Conservation (phyloP, 2,329 filamentous ascomycete species). For the Neoarthrinium moseri region DNA sequence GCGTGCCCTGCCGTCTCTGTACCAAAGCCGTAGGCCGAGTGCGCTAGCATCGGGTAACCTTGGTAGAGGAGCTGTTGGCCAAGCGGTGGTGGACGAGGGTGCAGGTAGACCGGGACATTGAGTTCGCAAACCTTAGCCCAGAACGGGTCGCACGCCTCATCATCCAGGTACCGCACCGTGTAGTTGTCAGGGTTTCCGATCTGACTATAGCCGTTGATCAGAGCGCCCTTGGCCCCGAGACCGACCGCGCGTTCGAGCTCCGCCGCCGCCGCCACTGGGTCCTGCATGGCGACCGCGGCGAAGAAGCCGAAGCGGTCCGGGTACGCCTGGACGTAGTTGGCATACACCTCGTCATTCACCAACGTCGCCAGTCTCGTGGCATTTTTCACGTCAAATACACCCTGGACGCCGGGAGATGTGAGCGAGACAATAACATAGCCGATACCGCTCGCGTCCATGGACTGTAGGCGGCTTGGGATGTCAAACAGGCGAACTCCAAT, state of each 20-base stretch:
- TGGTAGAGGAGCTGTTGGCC: conserved; percentile 19
- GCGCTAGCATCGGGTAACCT: conserved; percentile 1
- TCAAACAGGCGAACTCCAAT: neutral
- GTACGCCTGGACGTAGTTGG: conserved; percentile 32
- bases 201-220: conserved; percentile 60
- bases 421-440: conserved; percentile 48
- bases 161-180: conserved; percentile 64
- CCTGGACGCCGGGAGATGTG: conserved; percentile 47
- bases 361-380: conserved; percentile 40
- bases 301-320: conserved; percentile 44
- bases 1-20: conserved; percentile 3
- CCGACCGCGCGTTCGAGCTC: conserved; percentile 55
- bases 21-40: conserved; percentile 1
- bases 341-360: conserved; percentile 39
- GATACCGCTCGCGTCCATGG: conserved; percentile 40
- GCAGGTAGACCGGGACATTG: conserved; percentile 63
- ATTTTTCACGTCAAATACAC: conserved; percentile 37
- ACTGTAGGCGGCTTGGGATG: neutral
- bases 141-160: conserved; percentile 59
- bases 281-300: conserved; percentile 50
- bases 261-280: conserved; percentile 45
- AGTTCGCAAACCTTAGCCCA: conserved; percentile 58
- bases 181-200: conserved; percentile 56
- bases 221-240: conserved; percentile 58
- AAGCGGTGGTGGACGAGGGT: conserved; percentile 56